Percentiles rank a stretch among this genome's conserved stretches.
Conservation (phyloP, 306 rosid genomes). For the Betula pendula region DNA sequence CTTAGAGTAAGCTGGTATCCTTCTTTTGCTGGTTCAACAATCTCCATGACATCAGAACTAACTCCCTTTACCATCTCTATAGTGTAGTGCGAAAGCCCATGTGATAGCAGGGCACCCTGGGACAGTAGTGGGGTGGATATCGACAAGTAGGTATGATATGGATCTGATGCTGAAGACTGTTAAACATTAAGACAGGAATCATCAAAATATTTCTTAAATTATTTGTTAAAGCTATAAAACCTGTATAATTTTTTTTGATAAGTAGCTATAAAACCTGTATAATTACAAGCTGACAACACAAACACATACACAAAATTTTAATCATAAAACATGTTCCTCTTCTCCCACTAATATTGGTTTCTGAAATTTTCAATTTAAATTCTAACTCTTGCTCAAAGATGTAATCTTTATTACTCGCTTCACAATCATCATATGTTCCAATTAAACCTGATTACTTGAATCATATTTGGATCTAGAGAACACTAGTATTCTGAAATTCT, state of each 20-base stretch:
- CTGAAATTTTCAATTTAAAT: background rate
- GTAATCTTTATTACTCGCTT: background rate
- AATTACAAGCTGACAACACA: background rate
- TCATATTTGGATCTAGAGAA: background rate
- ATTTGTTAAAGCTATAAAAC: constrained; percentile 13
- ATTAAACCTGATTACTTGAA: background rate
- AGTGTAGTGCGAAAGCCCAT: constrained; percentile 47
- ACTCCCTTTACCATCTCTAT: constrained; percentile 59
- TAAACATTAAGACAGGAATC: constrained; percentile 18
- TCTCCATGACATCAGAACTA: constrained; percentile 49
- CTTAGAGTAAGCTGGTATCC: constrained; percentile 74
- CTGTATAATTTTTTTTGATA: background rate
- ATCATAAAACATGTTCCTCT: background rate
- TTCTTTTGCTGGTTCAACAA: constrained; percentile 62
- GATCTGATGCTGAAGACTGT: constrained; percentile 66
- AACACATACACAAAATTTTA: background rate
- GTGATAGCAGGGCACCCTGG: constrained; percentile 45
- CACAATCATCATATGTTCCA: background rate
- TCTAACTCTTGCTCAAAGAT: background rate
- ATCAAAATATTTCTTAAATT: constrained; percentile 15
- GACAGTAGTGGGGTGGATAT: constrained; percentile 67
- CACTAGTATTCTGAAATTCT: background rate
- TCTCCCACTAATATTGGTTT: background rate
- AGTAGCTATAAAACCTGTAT: constrained; percentile 10
- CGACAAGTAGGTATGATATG: constrained; percentile 57